Evolutionary conservation across 768 basidiomycete species (phyloP), one percentile per base, ranked within the genome.

Genomic region (Kwoniella dendrophila): DNA sequence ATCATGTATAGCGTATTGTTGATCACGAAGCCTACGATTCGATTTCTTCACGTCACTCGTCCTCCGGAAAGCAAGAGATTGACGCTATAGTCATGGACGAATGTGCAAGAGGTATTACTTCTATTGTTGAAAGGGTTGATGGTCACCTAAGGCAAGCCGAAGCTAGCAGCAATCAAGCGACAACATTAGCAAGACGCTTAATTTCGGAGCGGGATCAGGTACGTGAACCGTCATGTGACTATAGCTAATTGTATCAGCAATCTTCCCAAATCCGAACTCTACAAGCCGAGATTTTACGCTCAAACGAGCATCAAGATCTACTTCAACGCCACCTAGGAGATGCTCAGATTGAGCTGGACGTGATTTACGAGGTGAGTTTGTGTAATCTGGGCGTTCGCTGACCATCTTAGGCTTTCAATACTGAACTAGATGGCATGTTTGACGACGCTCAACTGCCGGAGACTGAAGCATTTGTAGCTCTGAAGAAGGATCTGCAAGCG

Each of bases 381-480:
- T 14, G 7, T 44, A 3, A 16, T 30, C 56, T 1, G 24, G 26
- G 10, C 20, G 11, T 30, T n/a, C 3, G 59, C 47, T 66, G 57
- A 56, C 56, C 4, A 51, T 12, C 8, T 1, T 64, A 94, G 92
- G 89, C 90, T 2, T 94, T 96, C 81, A 95, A 96, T 76, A 91
- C 92, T 74, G 92, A 95, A 76, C 83, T 96, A 32, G 92, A 93
- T 67, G 86, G 85, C 18, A 90, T 95, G 90, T 95, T 87, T 79
- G 88, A 88, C 52, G 90, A 93, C 61, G 85, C 85, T 27, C 85
- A 88, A 62, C 84, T 94, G 50, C 90, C 92, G 11, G 86, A 87
- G 22, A 86, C 87, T 49, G 90, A 92, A 70, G 90, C 91, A 1
- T 93, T 89, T 86, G 75, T 81, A n/a, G 87, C 88, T 1, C 83